A percentile compares a stretch with the other conserved stretches of the same genome.
These are phyloP conservation scores for Suillus bovinus DNA, from an alignment of 768 basidiomycete species.

Conservation along the genomic window DNA sequence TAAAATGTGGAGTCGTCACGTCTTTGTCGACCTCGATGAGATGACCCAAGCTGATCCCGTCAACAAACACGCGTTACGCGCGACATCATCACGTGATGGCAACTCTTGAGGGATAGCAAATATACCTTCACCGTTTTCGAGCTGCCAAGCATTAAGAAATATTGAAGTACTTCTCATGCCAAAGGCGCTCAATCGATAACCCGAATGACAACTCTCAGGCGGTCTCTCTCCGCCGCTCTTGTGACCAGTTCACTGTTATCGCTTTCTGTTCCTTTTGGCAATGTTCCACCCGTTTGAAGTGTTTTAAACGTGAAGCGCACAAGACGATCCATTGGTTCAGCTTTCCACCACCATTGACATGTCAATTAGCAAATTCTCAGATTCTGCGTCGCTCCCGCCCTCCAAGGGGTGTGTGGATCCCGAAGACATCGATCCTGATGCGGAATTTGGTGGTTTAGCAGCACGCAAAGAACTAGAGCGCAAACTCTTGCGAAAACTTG, in stretches of 20 bases:
- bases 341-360: constrained; percentile 13
- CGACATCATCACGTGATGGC: constrained; percentile 11
- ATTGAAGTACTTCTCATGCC: not conserved
- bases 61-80: constrained; percentile 12
- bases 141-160: not conserved
- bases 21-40: constrained; percentile 7
- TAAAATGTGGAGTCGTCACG: not conserved
- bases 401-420: constrained; percentile 8
- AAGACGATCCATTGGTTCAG: not conserved
- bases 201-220: not conserved
- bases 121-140: too few relatives aligned
- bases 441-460: constrained; percentile 51
- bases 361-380: constrained; percentile 11
- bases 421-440: constrained; percentile 27
- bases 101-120: too few relatives aligned
- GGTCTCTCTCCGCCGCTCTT: not conserved
- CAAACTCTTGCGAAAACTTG: constrained; percentile 55
- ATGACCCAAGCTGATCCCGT: constrained; percentile 18
- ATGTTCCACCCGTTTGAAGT: not conserved
- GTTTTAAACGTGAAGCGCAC: not conserved
- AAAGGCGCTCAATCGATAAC: not conserved
- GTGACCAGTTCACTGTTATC: not conserved
- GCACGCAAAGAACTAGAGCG: constrained; percentile 49
- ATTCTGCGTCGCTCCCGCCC: constrained; percentile 5
- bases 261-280: not conserved